These are phyloP conservation scores for Phialocephala subalpina DNA, from an alignment of 2,329 filamentous ascomycete genomes.

Conservation along the genomic window DNA sequence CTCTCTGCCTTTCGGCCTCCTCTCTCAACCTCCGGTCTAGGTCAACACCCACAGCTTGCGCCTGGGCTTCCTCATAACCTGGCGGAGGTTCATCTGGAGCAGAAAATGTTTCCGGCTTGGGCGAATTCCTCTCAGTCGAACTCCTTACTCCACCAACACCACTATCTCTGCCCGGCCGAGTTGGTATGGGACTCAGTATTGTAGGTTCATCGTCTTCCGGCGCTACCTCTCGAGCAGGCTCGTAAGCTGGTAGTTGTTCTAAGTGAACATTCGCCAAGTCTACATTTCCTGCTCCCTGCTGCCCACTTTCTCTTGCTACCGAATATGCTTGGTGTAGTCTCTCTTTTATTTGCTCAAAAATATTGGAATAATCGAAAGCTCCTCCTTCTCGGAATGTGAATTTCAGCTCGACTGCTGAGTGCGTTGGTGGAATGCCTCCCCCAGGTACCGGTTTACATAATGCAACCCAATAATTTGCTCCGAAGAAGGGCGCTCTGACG, in stretches of 20 bases:
- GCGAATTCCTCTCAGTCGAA: constrained; percentile 18
- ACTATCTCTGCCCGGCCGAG: constrained; percentile 36
- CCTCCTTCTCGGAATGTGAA: constrained; percentile 94
- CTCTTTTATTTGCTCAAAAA: constrained; percentile 86
- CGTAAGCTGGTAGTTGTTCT: constrained; percentile 89
- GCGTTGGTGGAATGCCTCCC: constrained; percentile 80
- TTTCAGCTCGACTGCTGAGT: constrained; percentile 79
- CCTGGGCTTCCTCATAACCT: constrained; percentile 90
- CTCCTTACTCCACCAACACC: constrained; percentile 27
- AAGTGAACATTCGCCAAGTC: constrained; percentile 74
- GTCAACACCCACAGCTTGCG: constrained; percentile 63
- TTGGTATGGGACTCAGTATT: constrained; percentile 35
- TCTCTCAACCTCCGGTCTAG: constrained; percentile 77
- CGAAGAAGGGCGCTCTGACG: constrained; percentile 89
- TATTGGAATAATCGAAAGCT: constrained; percentile 88
- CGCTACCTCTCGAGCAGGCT: constrained; percentile 55
- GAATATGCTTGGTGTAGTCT: constrained; percentile 83
- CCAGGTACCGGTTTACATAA: constrained; percentile 81
- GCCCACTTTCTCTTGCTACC: constrained; percentile 73
- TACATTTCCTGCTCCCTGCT: constrained; percentile 53
- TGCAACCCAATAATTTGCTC: constrained; percentile 88
- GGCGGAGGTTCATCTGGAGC: constrained; percentile 82
- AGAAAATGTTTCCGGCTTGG: constrained; percentile 31
- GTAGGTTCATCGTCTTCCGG: constrained; percentile 31
- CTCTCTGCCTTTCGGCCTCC: constrained; percentile 65